Evolutionary conservation across 2,329 filamentous ascomycete genomes (phyloP).

Genomic region (Colletotrichum costaricense): DNA sequence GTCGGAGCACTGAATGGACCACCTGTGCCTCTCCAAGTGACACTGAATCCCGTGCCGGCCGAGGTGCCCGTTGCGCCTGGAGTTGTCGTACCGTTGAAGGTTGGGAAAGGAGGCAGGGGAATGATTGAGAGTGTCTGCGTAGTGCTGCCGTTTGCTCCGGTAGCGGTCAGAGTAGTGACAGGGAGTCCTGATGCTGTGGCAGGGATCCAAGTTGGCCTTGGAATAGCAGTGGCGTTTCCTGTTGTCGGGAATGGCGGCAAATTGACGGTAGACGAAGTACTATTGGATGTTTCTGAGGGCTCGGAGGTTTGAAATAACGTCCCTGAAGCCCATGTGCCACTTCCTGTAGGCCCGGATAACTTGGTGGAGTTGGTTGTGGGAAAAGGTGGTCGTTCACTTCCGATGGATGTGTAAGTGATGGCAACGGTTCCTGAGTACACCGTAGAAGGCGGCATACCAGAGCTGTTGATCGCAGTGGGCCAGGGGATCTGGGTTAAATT

Average conservation of each 20-base stretch:
- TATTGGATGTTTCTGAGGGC: constrained; percentile 2
- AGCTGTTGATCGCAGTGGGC: not conserved
- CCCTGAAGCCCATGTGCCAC: not conserved
- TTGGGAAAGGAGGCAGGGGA: not conserved
- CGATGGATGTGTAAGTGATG: not conserved
- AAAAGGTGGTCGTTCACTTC: not conserved
- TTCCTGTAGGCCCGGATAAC: not conserved
- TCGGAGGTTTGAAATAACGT: constrained; percentile 9
- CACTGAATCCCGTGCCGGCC: not conserved
- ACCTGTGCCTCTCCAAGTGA: not conserved
- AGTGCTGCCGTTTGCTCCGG: not conserved
- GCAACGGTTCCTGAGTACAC: not conserved
- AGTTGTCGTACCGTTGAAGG: not conserved
- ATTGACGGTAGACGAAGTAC: not conserved
- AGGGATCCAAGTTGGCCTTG: constrained; percentile 6
- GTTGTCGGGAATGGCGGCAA: constrained; percentile 6
- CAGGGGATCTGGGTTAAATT: not conserved
- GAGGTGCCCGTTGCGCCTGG: not conserved
- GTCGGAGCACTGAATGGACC: not conserved
- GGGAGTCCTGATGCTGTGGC: not conserved
- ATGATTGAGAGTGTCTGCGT: not conserved
- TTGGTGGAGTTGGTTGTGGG: constrained; percentile 15
- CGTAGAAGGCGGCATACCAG: not conserved
- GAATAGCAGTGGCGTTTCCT: not conserved
- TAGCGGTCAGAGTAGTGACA: not conserved